These are phyloP conservation scores for Trypanosoma lewisi DNA, from an alignment of 208 protist genomes.

Conservation along the genomic window DNA sequence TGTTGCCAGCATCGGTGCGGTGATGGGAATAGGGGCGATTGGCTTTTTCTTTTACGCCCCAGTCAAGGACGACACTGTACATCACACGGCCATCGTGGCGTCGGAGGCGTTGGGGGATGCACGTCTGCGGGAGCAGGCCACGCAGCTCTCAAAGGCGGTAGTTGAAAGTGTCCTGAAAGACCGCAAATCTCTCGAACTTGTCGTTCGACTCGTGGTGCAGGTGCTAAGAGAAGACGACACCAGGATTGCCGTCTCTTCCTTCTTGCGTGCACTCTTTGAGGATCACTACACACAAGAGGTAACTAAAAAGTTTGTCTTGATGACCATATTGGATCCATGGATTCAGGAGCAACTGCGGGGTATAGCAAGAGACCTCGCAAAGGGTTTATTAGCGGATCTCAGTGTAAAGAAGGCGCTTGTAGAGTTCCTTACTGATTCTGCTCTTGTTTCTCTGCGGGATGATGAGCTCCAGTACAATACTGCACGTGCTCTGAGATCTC, in stretches of 20 bases:
- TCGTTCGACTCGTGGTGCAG: slow-evolving; percentile 54
- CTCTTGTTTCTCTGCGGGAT: slow-evolving; percentile 44
- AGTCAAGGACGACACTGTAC: slow-evolving; percentile 87
- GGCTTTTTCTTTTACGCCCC: slow-evolving; percentile 78
- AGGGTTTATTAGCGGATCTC: slow-evolving; percentile 52
- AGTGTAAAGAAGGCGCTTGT: slow-evolving; percentile 57
- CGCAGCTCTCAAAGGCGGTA: slow-evolving; percentile 81
- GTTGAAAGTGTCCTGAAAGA: slow-evolving; percentile 74
- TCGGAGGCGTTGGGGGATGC: slow-evolving; percentile 77
- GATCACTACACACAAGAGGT: slow-evolving; percentile 91
- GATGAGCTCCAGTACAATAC: slow-evolving; percentile 62
- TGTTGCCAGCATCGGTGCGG: slow-evolving; percentile 79
- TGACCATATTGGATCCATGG: slow-evolving; percentile 79
- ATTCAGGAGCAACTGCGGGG: slow-evolving; percentile 78
- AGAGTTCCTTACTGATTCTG: slow-evolving; percentile 54
- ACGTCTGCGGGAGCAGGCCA: slow-evolving; percentile 59
- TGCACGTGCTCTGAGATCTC: slow-evolving; percentile 55
- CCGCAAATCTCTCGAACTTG: slow-evolving; percentile 58
- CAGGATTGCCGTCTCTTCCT: slow-evolving; percentile 74
- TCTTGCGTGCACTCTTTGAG: slow-evolving; percentile 83
- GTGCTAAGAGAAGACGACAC: slow-evolving; percentile 75
- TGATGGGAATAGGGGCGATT: slow-evolving; percentile 82
- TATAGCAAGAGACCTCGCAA: slow-evolving; percentile 76
- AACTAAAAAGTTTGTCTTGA: slow-evolving; percentile 89
- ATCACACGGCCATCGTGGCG: slow-evolving; percentile 85